Evolutionary conservation across 805 yeast species (phyloP).

Genomic region (Candida arabinofermentans): DNA sequence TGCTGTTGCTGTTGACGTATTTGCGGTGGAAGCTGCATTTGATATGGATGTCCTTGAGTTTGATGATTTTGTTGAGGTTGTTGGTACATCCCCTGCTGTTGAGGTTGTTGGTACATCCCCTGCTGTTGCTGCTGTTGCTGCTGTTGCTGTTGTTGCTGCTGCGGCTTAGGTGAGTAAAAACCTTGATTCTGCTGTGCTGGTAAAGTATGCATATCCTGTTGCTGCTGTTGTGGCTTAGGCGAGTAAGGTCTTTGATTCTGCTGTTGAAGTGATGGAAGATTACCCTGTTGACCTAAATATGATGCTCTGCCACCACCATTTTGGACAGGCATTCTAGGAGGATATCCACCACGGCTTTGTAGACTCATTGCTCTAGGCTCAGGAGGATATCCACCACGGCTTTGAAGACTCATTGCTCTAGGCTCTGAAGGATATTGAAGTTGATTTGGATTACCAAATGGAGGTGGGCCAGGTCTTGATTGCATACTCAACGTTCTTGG

Average conservation of each 20-base stretch:
- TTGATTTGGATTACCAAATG: not conserved
- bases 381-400: not conserved
- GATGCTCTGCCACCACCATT: not conserved
- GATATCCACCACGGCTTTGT: not conserved
- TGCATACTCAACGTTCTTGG: constrained; percentile 4
- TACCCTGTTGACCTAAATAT: not conserved
- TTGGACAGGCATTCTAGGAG: not conserved
- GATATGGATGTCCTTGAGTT: not conserved
- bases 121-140: constrained; percentile 4
- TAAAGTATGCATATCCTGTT: no score
- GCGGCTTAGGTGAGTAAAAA: constrained; percentile 5
- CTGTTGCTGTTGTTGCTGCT: constrained; percentile 4
- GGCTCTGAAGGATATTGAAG: constrained; percentile 2
- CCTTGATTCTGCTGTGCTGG: no score
- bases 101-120: not conserved
- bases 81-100: not conserved
- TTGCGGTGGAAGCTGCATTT: not conserved
- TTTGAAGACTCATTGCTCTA: not conserved
- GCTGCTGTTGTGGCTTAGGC: no score
- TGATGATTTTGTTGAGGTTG: not conserved
- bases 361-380: not conserved
- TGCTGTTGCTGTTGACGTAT: constrained; percentile 9
- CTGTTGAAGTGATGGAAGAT: not conserved
- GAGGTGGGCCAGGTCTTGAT: constrained; percentile 1
- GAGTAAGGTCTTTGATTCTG: constrained; percentile 1